Percentiles rank a stretch among this genome's conserved stretches.
phyloP scores from a whole-genome alignment of 352 stramenopile genomes.

The Saprolegnia diclina region DNA sequence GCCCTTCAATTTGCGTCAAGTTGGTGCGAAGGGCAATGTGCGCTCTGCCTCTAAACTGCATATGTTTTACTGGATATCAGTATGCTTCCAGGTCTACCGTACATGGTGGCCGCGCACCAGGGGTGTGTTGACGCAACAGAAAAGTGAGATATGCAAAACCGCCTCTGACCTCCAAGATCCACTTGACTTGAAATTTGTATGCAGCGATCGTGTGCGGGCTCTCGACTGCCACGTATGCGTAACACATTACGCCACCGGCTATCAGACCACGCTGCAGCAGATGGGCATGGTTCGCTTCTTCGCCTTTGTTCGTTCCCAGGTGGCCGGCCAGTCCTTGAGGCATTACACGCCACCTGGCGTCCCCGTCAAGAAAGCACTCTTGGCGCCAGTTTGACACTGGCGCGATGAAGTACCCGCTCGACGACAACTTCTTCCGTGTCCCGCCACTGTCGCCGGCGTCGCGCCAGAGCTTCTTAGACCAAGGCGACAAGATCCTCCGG shows the following conservation, averaged over 20 bases:
- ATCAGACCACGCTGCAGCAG: neutral
- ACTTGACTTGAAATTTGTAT: no score
- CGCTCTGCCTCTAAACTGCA: no score
- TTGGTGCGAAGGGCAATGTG: no score
- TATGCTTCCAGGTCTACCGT: no score
- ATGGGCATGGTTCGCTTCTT: slow-evolving; percentile 3
- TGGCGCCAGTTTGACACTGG: neutral
- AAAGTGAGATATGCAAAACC: no score
- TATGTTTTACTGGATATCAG: no score
- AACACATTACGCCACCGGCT: neutral
- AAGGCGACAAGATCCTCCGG: slow-evolving; percentile 10
- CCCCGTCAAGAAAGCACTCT: neutral
- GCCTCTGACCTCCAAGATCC: no score
- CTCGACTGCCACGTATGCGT: neutral
- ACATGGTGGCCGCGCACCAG: no score
- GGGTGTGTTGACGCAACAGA: no score
- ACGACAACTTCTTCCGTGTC: slow-evolving; percentile 3
- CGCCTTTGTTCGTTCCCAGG: neutral
- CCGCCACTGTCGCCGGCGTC: neutral
- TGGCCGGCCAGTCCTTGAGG: neutral
- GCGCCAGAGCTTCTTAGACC: neutral
- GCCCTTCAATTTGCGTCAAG: no score
- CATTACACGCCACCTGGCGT: neutral
- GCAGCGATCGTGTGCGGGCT: no score
- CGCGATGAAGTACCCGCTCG: slow-evolving; percentile 21